A percentile compares a stretch with the other conserved stretches of the same genome.
phyloP scores from a whole-genome alignment of 257 asterid genomes.

The Solanum medicagineum region DNA sequence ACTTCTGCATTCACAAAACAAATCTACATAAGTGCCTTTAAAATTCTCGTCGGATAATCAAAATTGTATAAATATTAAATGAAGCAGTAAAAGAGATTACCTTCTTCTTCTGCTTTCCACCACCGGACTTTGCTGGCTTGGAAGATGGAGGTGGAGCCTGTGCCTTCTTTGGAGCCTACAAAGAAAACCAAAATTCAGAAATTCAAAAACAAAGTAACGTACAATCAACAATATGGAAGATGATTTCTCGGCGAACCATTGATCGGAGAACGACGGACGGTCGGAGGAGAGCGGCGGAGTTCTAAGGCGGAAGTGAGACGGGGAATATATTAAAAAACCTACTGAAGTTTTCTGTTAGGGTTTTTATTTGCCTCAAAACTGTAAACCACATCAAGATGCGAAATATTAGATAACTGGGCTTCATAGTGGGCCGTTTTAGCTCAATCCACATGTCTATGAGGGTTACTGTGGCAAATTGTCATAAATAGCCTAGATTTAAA shows the following conservation, averaged over 20 bases:
- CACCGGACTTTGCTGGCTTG: constrained; percentile 86
- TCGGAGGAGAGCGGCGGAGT: neutral
- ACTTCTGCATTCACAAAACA: constrained; percentile 34
- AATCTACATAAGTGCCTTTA: neutral
- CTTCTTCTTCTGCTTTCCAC: constrained; percentile 97
- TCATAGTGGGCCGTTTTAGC: neutral
- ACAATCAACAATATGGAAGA: neutral
- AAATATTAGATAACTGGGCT: neutral
- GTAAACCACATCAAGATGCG: neutral
- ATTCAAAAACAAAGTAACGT: neutral
- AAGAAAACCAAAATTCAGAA: neutral
- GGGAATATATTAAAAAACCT: neutral
- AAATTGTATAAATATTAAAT: neutral
- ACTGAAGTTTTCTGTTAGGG: neutral
- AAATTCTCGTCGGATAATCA: neutral
- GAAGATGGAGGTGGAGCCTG: constrained; percentile 89
- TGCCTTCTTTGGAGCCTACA: constrained; percentile 92
- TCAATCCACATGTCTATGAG: neutral
- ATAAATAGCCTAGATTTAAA: too few species aligned
- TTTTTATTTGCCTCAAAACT: neutral
- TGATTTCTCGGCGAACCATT: neutral
- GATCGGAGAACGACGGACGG: neutral
- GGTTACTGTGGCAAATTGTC: neutral
- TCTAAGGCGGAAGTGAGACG: neutral
- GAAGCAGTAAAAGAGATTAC: constrained; percentile 8